A percentile compares a stretch with the other conserved stretches of the same genome.
These are phyloP conservation scores for Epicoccum nigrum DNA, from an alignment of 2,329 filamentous ascomycete species.

Conservation along the genomic window DNA sequence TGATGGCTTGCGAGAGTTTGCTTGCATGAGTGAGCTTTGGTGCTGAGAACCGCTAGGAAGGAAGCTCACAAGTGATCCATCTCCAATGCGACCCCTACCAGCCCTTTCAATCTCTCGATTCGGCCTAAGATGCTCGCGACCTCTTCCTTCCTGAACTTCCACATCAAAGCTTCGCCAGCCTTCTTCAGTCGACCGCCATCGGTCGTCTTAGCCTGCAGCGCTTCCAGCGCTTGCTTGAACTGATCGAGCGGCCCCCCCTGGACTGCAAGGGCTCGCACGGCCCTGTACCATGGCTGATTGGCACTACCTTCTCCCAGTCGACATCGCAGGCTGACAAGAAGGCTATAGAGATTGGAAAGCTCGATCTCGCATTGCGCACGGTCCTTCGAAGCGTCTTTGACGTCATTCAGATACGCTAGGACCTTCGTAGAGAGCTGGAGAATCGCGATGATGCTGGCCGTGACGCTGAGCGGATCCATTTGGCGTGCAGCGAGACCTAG, in stretches of 20 bases:
- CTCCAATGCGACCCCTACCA: slow-evolving; percentile 25
- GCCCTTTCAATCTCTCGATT: slow-evolving; percentile 28
- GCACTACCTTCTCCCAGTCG: neutral
- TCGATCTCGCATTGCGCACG: slow-evolving; percentile 6
- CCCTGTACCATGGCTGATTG: slow-evolving; percentile 27
- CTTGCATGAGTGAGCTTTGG: neutral
- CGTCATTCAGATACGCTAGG: slow-evolving; percentile 5
- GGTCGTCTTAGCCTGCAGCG: slow-evolving; percentile 20
- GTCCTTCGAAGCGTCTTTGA: slow-evolving; percentile 12
- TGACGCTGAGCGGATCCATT: slow-evolving; percentile 17
- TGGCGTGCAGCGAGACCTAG: too few species aligned
- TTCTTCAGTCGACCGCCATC: slow-evolving; percentile 18
- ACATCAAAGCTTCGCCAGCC: slow-evolving; percentile 11
- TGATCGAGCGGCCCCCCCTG: slow-evolving; percentile 35
- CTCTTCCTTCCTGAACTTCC: slow-evolving; percentile 26
- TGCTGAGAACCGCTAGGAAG: neutral
- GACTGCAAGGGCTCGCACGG: slow-evolving; percentile 21
- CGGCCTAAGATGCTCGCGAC: slow-evolving; percentile 21
- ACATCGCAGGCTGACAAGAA: slow-evolving; percentile 4
- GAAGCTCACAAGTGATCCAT: slow-evolving; percentile 30
- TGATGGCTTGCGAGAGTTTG: slow-evolving; percentile 15
- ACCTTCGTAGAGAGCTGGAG: slow-evolving; percentile 15
- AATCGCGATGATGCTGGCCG: slow-evolving; percentile 17
- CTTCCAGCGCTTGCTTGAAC: slow-evolving; percentile 30
- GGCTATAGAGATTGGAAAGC: slow-evolving; percentile 1